phyloP scores from a whole-genome alignment of 495 filamentous ascomycete species.

The Tetracladium setigerum region DNA sequence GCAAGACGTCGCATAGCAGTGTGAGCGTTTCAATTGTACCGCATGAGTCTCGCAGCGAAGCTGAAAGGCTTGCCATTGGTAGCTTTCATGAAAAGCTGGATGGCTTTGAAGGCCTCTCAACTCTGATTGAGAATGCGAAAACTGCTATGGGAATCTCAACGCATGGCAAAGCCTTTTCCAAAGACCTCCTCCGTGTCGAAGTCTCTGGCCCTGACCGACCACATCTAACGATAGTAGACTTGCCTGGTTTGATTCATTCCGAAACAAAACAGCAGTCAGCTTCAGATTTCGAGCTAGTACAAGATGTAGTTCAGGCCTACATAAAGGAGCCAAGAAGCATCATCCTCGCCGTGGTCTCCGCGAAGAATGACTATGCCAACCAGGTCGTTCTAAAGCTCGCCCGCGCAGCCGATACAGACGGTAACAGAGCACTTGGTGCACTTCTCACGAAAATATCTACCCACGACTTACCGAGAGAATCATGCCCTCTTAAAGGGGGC shows the following conservation, averaged over 20 bases:
- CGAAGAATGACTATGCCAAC: conserved; percentile 43
- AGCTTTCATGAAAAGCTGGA: conserved; percentile 30
- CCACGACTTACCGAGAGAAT: too few species aligned
- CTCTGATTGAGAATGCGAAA: conserved; percentile 38
- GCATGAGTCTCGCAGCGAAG: conserved; percentile 20
- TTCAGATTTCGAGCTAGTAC: conserved; percentile 34
- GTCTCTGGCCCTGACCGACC: conserved; percentile 41
- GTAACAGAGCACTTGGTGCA: conserved; percentile 37
- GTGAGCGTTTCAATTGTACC: conserved; percentile 34
- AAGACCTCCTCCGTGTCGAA: conserved; percentile 43
- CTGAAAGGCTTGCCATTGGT: conserved; percentile 19
- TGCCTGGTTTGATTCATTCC: conserved; percentile 43
- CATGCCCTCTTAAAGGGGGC: too few species aligned
- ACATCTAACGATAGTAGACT: conserved; percentile 46
- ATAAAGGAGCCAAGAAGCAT: conserved; percentile 40
- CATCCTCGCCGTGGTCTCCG: conserved; percentile 43
- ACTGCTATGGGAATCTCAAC: conserved; percentile 33
- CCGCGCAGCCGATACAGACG: conserved; percentile 27
- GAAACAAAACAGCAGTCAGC: conserved; percentile 35
- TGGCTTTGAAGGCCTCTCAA: conserved; percentile 26
- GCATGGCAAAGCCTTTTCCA: conserved; percentile 31
- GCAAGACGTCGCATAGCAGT: conserved; percentile 23
- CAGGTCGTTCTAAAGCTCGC: conserved; percentile 40
- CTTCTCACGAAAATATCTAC: too few species aligned
- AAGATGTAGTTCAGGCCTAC: conserved; percentile 35